phyloP scores from a whole-genome alignment of 176 grass and related monocot species.

The Avena eriantha region DNA sequence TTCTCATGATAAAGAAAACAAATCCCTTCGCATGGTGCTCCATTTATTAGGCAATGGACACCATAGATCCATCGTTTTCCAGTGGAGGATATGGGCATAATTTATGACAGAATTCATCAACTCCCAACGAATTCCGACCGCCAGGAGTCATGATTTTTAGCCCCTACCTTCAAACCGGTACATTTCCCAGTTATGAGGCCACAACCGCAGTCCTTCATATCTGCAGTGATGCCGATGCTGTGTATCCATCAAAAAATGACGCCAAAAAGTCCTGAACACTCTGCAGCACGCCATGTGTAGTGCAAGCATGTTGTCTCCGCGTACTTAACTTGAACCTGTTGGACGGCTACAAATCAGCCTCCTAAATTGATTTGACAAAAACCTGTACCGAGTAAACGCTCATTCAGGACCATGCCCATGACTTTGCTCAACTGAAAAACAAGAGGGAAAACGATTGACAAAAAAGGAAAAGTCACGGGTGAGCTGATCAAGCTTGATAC shows the following conservation, averaged over 20 bases:
- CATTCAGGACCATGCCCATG: slow-evolving; percentile 32
- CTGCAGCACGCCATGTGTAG: not conserved
- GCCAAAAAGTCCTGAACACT: not conserved
- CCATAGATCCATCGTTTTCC: slow-evolving; percentile 1
- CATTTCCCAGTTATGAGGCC: slow-evolving; percentile 39
- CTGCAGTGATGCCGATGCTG: slow-evolving; percentile 30
- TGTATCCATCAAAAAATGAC: slow-evolving; percentile 3
- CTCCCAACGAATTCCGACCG: slow-evolving; percentile 46
- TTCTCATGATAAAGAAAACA: not conserved
- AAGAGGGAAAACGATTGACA: not conserved
- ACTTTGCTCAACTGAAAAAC: not conserved
- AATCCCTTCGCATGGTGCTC: not conserved
- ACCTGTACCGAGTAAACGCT: slow-evolving; percentile 39
- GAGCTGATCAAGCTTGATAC: not conserved
- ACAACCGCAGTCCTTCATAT: slow-evolving; percentile 30
- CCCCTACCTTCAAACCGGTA: slow-evolving; percentile 8
- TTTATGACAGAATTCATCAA: slow-evolving; percentile 47
- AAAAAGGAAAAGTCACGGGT: not conserved
- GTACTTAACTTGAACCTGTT: slow-evolving; percentile 13
- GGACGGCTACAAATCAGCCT: slow-evolving; percentile 7
- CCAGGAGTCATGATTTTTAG: slow-evolving; percentile 15
- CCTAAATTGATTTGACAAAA: slow-evolving; percentile 40
- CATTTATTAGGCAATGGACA: slow-evolving; percentile 5
- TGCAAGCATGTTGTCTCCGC: not conserved
- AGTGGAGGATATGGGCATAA: slow-evolving; percentile 33